A percentile compares a stretch with the other conserved stretches of the same genome.
phyloP scores from a whole-genome alignment of 2,329 filamentous ascomycete species.

The Bipolaris cookei region DNA sequence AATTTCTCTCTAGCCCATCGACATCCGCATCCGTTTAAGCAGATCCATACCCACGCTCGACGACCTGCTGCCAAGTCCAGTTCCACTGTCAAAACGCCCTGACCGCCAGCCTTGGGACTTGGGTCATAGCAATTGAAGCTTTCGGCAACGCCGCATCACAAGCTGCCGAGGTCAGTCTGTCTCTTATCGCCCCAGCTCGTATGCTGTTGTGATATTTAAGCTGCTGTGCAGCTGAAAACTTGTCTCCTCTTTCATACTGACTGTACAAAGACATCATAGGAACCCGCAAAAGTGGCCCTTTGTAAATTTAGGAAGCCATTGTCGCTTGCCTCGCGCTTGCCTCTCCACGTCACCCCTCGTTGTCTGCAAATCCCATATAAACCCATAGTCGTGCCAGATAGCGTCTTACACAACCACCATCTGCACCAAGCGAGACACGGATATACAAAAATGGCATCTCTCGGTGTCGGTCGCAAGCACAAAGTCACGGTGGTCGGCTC shows the following conservation, averaged over 20 bases:
- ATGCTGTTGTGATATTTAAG: conserved; percentile 21
- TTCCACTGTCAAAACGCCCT: conserved; percentile 5
- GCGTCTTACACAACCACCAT: conserved; percentile 10
- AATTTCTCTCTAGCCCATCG: conserved; percentile 11
- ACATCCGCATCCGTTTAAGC: conserved; percentile 22
- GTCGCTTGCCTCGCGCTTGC: conserved; percentile 18
- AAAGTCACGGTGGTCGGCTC: conserved; percentile 94
- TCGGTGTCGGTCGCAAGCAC: conserved; percentile 72
- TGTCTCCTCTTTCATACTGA: conserved; percentile 18
- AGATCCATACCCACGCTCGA: conserved; percentile 18
- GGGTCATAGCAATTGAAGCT: conserved; percentile 21
- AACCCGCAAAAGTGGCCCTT: conserved; percentile 35
- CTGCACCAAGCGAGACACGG: conserved; percentile 7
- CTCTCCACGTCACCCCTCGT: conserved; percentile 27
- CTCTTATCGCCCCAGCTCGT: conserved; percentile 26
- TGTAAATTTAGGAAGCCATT: conserved; percentile 21
- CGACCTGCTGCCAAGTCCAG: not conserved
- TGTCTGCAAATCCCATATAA: conserved; percentile 18
- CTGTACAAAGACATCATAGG: conserved; percentile 12
- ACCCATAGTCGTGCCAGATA: conserved; percentile 12
- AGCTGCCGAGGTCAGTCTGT: conserved; percentile 44
- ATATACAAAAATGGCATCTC: conserved; percentile 54
- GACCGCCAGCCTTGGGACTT: conserved; percentile 14
- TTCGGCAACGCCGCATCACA: conserved; percentile 43
- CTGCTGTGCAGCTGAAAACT: conserved; percentile 30